These are phyloP conservation scores for Lagenaria siceraria DNA, from an alignment of 306 rosid species.

Conservation along the genomic window DNA sequence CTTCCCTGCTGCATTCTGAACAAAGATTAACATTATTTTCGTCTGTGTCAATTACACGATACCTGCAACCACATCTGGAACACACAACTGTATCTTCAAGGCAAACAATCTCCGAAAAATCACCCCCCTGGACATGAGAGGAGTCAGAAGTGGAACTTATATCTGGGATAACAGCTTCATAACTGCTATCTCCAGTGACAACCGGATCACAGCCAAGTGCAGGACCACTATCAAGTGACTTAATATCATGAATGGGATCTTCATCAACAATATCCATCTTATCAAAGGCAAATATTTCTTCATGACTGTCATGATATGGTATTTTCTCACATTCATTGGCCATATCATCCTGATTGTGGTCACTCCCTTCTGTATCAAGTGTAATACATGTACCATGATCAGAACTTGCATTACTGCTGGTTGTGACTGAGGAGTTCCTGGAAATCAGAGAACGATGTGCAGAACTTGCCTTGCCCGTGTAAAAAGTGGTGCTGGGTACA, in stretches of 20 bases:
- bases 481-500: constrained; percentile 71
- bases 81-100: constrained; percentile 32
- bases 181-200: constrained; percentile 21
- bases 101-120: constrained; percentile 21
- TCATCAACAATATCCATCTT: constrained; percentile 46
- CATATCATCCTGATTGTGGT: constrained; percentile 51
- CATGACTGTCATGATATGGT: constrained; percentile 40
- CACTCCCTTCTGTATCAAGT: constrained; percentile 46
- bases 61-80: constrained; percentile 43
- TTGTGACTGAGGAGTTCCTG: constrained; percentile 63
- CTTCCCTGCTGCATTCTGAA: constrained; percentile 44
- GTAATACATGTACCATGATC: constrained; percentile 45
- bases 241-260: constrained; percentile 20
- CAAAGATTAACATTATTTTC: constrained; percentile 33
- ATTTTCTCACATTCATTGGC: constrained; percentile 39
- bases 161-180: constrained; percentile 16
- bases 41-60: constrained; percentile 17
- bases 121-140: constrained; percentile 26
- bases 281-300: constrained; percentile 64
- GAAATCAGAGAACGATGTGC: constrained; percentile 51
- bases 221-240: constrained; percentile 21
- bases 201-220: constrained; percentile 16
- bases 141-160: constrained; percentile 26
- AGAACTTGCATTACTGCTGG: constrained; percentile 67
- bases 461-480: constrained; percentile 55